Evolutionary conservation across 1,139 yeast species (phyloP).

Genomic region (Sugiyamaella xylanicola): DNA sequence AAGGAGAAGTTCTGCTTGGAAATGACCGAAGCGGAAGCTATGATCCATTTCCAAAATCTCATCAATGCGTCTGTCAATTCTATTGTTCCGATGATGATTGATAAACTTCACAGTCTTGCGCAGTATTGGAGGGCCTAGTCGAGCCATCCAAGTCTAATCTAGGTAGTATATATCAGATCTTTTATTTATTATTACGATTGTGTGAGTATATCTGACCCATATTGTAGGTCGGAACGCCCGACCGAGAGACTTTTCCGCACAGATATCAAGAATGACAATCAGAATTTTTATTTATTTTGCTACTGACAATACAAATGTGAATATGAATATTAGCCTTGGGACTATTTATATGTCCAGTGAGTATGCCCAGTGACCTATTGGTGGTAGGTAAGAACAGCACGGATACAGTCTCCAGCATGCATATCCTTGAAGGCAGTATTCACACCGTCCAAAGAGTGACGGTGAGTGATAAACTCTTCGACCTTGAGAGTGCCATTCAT

Average conservation of each 20-base stretch:
- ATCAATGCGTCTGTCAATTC: slow-evolving; percentile 95
- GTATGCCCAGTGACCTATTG: background rate
- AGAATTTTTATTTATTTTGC: background rate
- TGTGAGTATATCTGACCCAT: too few relatives aligned
- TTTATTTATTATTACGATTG: too few relatives aligned
- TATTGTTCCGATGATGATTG: slow-evolving; percentile 90
- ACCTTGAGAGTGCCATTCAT: slow-evolving; percentile 81
- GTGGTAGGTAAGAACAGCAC: slow-evolving; percentile 66
- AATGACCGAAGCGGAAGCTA: slow-evolving; percentile 94
- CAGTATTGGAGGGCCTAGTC: slow-evolving; percentile 91
- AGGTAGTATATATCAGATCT: too few relatives aligned
- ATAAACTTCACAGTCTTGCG: slow-evolving; percentile 89
- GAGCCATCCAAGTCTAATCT: too few relatives aligned
- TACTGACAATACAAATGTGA: too few relatives aligned
- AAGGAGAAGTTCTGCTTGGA: slow-evolving; percentile 93
- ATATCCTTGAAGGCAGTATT: slow-evolving; percentile 91
- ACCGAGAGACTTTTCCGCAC: too few relatives aligned
- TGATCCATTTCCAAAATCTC: slow-evolving; percentile 86
- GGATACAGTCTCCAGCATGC: slow-evolving; percentile 91
- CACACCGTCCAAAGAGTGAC: slow-evolving; percentile 73
- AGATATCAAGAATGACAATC: background rate
- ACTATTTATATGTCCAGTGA: too few relatives aligned
- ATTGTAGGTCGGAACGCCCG: too few relatives aligned
- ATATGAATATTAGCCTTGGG: too few relatives aligned
- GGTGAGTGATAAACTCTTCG: slow-evolving; percentile 93